Percentiles rank a stretch among this genome's conserved stretches.
phyloP scores from a whole-genome alignment of 495 filamentous ascomycete genomes.

The Astrocystis sublimbata region DNA sequence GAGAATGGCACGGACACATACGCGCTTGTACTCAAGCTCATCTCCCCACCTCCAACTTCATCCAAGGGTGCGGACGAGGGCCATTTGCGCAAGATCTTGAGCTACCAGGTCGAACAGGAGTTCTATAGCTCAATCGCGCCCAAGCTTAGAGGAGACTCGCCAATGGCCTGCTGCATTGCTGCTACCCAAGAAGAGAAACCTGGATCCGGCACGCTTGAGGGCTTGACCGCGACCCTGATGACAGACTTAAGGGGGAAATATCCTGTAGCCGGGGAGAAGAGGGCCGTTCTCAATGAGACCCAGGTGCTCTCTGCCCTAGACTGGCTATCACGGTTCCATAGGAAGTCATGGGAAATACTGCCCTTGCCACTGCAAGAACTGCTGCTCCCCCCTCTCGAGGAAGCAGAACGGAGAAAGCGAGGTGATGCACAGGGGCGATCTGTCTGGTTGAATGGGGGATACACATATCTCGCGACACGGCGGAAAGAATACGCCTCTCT shows the following conservation, averaged over 20 bases:
- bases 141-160: slow-evolving; percentile 26
- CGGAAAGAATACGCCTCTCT: slow-evolving; percentile 37
- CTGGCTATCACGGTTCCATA: slow-evolving; percentile 47
- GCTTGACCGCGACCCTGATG: slow-evolving; percentile 34
- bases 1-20: slow-evolving; percentile 9
- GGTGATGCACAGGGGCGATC: slow-evolving; percentile 18
- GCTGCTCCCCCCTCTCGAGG: slow-evolving; percentile 39
- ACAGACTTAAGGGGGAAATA: slow-evolving; percentile 28
- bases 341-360: slow-evolving; percentile 32
- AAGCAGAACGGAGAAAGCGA: slow-evolving; percentile 21
- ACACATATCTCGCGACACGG: slow-evolving; percentile 50
- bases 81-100: slow-evolving; percentile 49
- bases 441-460: slow-evolving; percentile 48
- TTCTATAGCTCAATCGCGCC: slow-evolving; percentile 45
- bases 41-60: slow-evolving; percentile 31
- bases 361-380: slow-evolving; percentile 17
- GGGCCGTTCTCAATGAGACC: slow-evolving; percentile 23
- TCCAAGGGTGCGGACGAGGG: slow-evolving; percentile 36
- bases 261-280: slow-evolving; percentile 30
- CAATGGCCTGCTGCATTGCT: slow-evolving; percentile 35
- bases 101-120: slow-evolving; percentile 49
- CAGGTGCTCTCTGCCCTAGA: slow-evolving; percentile 36
- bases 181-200: slow-evolving; percentile 28
- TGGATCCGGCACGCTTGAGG: slow-evolving; percentile 33
- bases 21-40: slow-evolving; percentile 43